phyloP scores from a whole-genome alignment of 2,329 filamentous ascomycete genomes.

The Ascochyta fabae region DNA sequence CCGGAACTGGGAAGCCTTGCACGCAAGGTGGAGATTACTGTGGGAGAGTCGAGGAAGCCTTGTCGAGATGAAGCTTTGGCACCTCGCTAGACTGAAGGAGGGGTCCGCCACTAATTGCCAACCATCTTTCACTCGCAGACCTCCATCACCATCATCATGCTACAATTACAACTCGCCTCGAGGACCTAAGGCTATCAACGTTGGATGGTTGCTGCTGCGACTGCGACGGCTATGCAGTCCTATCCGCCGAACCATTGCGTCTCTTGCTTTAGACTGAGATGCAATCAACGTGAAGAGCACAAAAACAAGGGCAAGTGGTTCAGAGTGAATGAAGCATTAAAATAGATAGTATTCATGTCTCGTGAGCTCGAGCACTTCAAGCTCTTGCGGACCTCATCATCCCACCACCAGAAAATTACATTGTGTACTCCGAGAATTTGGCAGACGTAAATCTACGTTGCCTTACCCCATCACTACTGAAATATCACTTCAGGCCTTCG shows the following conservation, averaged over 20 bases:
- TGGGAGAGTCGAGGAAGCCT: conserved; percentile 5
- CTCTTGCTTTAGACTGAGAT: too few species aligned
- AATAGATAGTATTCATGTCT: conserved; percentile 36
- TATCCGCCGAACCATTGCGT: neutral
- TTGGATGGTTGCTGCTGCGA: neutral
- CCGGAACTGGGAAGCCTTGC: neutral
- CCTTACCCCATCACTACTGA: neutral
- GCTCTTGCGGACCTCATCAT: conserved; percentile 22
- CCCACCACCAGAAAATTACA: conserved; percentile 9
- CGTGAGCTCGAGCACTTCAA: conserved; percentile 48
- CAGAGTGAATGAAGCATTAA: neutral
- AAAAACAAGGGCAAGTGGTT: neutral
- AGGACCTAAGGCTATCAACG: too few species aligned
- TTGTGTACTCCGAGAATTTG: neutral
- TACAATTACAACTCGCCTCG: too few species aligned
- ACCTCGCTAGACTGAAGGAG: neutral
- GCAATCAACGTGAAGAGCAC: too few species aligned
- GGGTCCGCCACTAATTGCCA: neutral
- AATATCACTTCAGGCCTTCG: conserved; percentile 27
- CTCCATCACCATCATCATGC: too few species aligned
- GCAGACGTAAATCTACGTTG: conserved; percentile 1
- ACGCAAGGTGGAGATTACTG: neutral
- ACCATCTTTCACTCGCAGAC: neutral
- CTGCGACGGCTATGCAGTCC: neutral
- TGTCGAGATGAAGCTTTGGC: conserved; percentile 1